Conservation (phyloP, 2,329 filamentous ascomycete genomes). For the Fusarium pininemorale region DNA sequence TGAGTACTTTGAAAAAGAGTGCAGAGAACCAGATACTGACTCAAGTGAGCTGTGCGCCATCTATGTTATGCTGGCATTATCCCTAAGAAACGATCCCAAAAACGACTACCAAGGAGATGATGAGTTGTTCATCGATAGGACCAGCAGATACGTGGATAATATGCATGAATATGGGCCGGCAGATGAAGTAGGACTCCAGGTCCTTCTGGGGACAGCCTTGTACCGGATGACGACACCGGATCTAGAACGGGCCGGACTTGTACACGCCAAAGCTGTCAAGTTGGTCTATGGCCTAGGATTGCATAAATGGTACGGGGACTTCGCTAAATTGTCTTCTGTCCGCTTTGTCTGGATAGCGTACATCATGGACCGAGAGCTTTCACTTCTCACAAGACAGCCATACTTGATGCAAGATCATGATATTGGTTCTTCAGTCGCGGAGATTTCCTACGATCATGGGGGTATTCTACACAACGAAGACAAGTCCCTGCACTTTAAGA, state of each 20-base stretch:
- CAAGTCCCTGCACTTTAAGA: background rate
- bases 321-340: too few species aligned
- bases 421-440: background rate
- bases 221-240: background rate
- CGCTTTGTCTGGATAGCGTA: constrained; percentile 15
- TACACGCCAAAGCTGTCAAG: constrained; percentile 18
- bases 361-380: constrained; percentile 8
- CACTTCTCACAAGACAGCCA: background rate
- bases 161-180: too few species aligned
- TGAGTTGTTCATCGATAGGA: background rate
- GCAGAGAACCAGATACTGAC: too few species aligned
- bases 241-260: background rate
- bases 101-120: background rate
- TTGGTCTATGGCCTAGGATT: background rate
- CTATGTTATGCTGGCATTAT: constrained; percentile 14
- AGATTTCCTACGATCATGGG: too few species aligned
- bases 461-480: too few species aligned
- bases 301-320: too few species aligned
- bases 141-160: background rate
- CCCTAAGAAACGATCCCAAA: background rate
- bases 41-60: background rate
- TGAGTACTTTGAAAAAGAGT: background rate
- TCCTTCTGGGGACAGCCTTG: background rate
- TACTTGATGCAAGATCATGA: constrained; percentile 16
- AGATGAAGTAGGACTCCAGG: background rate